Conservation (phyloP, 148 eudicot species). For the Cornus florida region DNA sequence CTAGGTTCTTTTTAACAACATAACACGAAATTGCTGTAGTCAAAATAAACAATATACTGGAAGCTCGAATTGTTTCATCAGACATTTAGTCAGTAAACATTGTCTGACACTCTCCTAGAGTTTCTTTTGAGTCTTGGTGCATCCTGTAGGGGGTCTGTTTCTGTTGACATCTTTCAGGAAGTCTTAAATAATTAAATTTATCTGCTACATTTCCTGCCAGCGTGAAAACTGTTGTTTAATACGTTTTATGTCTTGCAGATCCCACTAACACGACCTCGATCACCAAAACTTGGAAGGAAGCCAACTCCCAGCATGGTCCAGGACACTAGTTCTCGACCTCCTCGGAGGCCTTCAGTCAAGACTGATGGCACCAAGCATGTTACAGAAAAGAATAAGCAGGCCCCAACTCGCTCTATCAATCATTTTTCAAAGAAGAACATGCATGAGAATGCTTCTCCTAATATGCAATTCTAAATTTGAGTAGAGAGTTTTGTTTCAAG, state of each 20-base stretch:
- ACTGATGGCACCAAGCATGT: constrained; percentile 27
- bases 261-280: constrained; percentile 25
- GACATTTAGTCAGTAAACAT: background rate
- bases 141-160: background rate
- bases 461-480: constrained; percentile 24
- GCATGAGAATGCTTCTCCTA: constrained; percentile 48
- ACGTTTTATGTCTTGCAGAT: constrained; percentile 32
- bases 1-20: background rate
- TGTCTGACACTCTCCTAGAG: background rate
- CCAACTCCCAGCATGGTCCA: constrained; percentile 18
- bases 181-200: background rate
- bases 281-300: constrained; percentile 38
- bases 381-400: constrained; percentile 19
- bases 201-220: background rate
- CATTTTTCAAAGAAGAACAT: constrained; percentile 24
- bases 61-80: background rate
- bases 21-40: background rate
- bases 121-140: background rate
- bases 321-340: constrained; percentile 31
- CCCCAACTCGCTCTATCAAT: constrained; percentile 10
- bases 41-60: background rate
- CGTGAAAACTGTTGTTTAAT: background rate
- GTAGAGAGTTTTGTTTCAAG: constrained; percentile 3
- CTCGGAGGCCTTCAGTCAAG: constrained; percentile 31
- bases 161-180: constrained; percentile 8